A percentile compares a stretch with the other conserved stretches of the same genome.
Conservation (phyloP, 345 rosid species). For the Euphorbia tirucalli region DNA sequence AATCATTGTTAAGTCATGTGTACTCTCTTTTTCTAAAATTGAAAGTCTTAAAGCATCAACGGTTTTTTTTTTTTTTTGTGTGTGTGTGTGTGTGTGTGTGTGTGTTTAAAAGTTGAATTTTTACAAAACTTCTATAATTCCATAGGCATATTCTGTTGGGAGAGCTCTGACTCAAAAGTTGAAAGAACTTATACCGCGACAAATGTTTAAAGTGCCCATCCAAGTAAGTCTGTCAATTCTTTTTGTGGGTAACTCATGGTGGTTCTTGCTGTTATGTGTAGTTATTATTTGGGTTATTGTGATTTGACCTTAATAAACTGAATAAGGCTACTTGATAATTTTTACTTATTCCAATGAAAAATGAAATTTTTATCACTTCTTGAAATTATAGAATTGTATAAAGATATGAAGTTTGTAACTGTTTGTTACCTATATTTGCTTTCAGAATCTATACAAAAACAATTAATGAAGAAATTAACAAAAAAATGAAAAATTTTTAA, state of each 20-base stretch:
- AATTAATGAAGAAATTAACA: neutral
- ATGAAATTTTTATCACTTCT: neutral
- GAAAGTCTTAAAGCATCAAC: no score
- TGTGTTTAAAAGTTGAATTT: no score
- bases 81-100: no score
- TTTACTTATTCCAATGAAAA: no score
- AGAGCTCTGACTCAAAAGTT: slow-evolving; percentile 94
- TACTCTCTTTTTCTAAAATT: neutral
- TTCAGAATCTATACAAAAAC: neutral
- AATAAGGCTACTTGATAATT: no score
- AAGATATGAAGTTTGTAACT: neutral
- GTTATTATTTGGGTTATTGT: no score
- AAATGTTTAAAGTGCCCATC: slow-evolving; percentile 97
- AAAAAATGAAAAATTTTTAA: no score
- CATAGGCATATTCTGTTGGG: slow-evolving; percentile 90
- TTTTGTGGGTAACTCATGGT: neutral
- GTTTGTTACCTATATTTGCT: neutral
- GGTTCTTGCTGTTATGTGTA: neutral
- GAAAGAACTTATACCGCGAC: slow-evolving; percentile 97
- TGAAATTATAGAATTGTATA: neutral
- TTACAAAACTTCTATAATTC: slow-evolving; percentile 6
- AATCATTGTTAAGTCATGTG: neutral
- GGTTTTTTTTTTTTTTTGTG: no score
- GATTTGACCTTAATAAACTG: no score
- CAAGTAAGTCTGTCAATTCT: slow-evolving; percentile 51